Conservation (phyloP, 2,329 filamentous ascomycete genomes). For the Plectosphaerella cucumerina region DNA sequence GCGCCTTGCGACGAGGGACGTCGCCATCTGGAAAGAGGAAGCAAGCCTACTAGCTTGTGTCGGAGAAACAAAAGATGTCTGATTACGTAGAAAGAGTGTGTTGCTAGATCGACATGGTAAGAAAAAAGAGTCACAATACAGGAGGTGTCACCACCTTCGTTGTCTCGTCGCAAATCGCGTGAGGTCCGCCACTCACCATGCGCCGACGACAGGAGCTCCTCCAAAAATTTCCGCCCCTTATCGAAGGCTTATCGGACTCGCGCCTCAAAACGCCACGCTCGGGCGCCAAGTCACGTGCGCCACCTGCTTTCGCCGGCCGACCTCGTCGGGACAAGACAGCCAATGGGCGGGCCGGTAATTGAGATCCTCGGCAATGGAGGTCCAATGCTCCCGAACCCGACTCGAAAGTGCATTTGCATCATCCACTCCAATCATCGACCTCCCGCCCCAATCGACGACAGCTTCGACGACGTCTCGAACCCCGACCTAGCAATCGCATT, state of each 20-base stretch:
- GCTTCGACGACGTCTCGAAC: neutral
- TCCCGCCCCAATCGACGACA: constrained; percentile 6
- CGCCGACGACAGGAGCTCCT: neutral
- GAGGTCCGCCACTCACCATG: neutral
- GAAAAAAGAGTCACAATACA: neutral
- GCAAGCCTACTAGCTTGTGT: no score
- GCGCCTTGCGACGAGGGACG: neutral
- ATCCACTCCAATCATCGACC: constrained; percentile 17
- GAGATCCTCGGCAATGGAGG: constrained; percentile 47
- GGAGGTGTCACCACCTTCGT: neutral
- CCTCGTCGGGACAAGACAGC: constrained; percentile 16
- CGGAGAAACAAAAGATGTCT: no score
- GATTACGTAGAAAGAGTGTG: neutral
- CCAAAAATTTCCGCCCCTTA: constrained; percentile 10
- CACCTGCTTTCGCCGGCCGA: constrained; percentile 6
- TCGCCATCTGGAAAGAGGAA: neutral
- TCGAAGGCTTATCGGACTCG: constrained; percentile 4
- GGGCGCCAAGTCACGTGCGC: constrained; percentile 11
- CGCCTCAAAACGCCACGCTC: neutral
- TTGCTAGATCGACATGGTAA: constrained; percentile 4
- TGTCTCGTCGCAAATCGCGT: no score
- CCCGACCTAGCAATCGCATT: constrained; percentile 9
- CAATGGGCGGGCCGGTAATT: constrained; percentile 43
- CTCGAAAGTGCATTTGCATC: constrained; percentile 20
- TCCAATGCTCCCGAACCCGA: constrained; percentile 6